Percentiles rank a stretch among this genome's conserved stretches.
Conservation (phyloP, 768 basidiomycete species). For the Rhizopogon sp. region DNA sequence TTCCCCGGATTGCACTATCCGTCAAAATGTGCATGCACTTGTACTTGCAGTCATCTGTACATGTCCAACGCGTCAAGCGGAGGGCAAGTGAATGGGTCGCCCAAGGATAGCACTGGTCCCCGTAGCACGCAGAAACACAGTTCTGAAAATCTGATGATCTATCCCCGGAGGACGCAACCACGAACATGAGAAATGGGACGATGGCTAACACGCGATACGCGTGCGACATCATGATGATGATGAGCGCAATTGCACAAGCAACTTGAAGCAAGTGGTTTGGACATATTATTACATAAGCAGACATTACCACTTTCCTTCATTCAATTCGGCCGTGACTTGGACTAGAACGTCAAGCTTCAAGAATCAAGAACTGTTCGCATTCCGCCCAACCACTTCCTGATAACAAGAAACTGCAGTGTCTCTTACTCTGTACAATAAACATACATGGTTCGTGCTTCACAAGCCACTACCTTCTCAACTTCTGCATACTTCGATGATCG, state of each 20-base stretch:
- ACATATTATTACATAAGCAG: background rate
- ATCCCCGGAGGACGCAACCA: slow-evolving; percentile 27
- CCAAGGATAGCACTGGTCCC: slow-evolving; percentile 25
- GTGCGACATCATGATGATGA: slow-evolving; percentile 3
- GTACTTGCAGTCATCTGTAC: slow-evolving; percentile 85
- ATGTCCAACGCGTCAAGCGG: slow-evolving; percentile 79
- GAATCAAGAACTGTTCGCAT: no score
- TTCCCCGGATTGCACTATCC: slow-evolving; percentile 40
- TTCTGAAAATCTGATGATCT: slow-evolving; percentile 29
- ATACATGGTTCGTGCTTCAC: slow-evolving; percentile 32
- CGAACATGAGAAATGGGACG: slow-evolving; percentile 10
- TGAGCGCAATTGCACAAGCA: no score
- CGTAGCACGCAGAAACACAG: slow-evolving; percentile 32
- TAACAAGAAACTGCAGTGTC: background rate
- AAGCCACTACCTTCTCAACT: slow-evolving; percentile 61
- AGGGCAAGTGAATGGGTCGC: slow-evolving; percentile 49
- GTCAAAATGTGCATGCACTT: slow-evolving; percentile 81
- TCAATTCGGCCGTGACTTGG: background rate
- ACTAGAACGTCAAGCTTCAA: background rate
- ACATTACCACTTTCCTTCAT: background rate
- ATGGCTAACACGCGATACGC: slow-evolving; percentile 1
- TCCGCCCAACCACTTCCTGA: background rate
- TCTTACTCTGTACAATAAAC: background rate
- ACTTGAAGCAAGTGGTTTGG: no score
- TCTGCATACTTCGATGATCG: slow-evolving; percentile 74